Base-by-base conservation (phyloP, 1,284 basidiomycete species). In the Ustilago nuda region DNA sequence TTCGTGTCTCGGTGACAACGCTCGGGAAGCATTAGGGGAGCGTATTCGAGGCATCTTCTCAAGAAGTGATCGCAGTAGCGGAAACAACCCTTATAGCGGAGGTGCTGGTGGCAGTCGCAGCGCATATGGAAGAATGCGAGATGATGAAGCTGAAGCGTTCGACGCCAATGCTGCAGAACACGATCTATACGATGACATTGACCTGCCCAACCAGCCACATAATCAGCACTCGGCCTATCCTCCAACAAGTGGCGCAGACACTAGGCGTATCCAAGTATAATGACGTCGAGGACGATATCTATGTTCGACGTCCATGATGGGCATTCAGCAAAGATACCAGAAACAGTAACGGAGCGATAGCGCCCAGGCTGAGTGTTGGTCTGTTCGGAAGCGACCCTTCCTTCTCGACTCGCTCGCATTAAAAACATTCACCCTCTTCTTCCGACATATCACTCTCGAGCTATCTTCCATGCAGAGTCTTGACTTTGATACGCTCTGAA, bases 121-220 rank as follows among this genome's bases (percentile, higher is more conserved):
- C 19, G 55, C 58, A 4, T 76, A 76, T 23, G 74, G 74, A 6
- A 68, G 74, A 50, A 76, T 76, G 70, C 70, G 70, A 37, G 70
- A 77, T 56, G 74, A 76, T 41, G 75, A 77, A 30, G 57, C 51
- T 12, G 75, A 77, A 57, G 75, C 75, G 0, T 77, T 77, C 46
- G 75, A 77, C 50, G 69, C 71, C 64, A 66, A 66, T 62, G 67
- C 71, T 4, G 75, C 71, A 13, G 75, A 77, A 27, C 61, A 70
- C 35, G 75, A 73, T 23, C 61, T 77, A 8, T 77, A 77, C 43
- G 74, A 72, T 41, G 74, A 76, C 17, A 32, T 68, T 48, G 69
- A 76, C 23, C 45, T 59, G 9, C 64, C 55, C 12, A 61, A 76
- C 9, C 71, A 73, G 39, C 71, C 61, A 11, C 65, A 73, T 36